These are phyloP conservation scores for Diutina siamensis DNA, from an alignment of 1,139 yeast genomes.

Conservation along the genomic window DNA sequence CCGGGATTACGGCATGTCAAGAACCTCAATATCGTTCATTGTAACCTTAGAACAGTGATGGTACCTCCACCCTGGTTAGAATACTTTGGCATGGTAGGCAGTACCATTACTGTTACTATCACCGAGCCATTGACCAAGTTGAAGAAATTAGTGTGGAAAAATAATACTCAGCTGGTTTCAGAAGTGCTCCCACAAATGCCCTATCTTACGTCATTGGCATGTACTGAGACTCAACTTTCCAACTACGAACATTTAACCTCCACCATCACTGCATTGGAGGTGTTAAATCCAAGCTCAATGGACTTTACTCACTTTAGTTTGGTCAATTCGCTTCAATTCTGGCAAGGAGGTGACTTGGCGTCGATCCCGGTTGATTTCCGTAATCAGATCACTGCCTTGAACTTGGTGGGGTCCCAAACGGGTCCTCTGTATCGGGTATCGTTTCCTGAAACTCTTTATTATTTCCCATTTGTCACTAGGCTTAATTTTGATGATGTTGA, in stretches of 20 bases:
- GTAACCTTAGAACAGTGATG: background rate
- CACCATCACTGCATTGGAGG: background rate
- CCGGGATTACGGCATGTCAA: background rate
- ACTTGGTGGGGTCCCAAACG: background rate
- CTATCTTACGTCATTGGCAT: background rate
- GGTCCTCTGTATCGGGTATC: background rate
- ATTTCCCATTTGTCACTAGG: background rate
- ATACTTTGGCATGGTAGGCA: background rate
- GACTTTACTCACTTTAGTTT: background rate
- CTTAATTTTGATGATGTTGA: background rate
- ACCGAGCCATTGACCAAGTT: background rate
- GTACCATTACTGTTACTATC: background rate
- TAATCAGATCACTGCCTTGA: background rate
- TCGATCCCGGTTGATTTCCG: background rate
- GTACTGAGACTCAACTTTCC: background rate
- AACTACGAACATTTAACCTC: background rate
- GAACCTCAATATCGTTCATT: background rate
- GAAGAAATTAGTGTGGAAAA: background rate
- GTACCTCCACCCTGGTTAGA: slow-evolving; percentile 3
- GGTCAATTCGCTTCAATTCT: background rate
- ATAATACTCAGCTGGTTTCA: background rate
- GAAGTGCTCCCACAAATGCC: background rate
- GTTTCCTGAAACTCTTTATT: background rate
- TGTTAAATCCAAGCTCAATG: background rate
- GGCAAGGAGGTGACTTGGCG: background rate